Base-by-base conservation (phyloP, 2,329 filamentous ascomycete species). In the Phialophora chinensis region DNA sequence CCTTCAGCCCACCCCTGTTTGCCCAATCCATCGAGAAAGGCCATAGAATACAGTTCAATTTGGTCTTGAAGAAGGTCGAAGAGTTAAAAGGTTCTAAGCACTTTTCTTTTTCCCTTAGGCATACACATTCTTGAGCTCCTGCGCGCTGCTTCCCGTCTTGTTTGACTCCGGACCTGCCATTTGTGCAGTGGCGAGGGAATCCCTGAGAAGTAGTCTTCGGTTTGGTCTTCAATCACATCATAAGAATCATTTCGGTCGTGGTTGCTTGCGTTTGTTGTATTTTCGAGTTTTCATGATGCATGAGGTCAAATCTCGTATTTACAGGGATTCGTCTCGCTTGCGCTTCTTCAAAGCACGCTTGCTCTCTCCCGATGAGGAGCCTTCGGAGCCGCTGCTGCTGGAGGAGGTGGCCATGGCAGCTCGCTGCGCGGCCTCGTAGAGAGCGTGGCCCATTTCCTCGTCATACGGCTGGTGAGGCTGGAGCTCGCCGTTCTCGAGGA, bases 401-500 rank as follows among this genome's bases (percentile, higher is more conserved):
- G 78, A 80, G 38, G 79, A 81, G 4, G 80, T 78, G 68, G 79
- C 91, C 70, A 88, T 88, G 44, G 90, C 88, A 60, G 91, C 85
- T 72, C 91, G 89, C 33, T 91, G 86, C 31, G 91, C 88, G 63
- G 92, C 88, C 78, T 93, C 90, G 82, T 93, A 96, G 69, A 96
- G 87, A 50, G 92, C 90, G 75, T 90, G 89, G 72, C 92, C 91
- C 67, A 92, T 86, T 68, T 92, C 90, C n/a, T 88, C 86, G 17
- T 84, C 82, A 49, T 83, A 77, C 12, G 78, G 76, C 60, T 75
- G 76, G 58, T 81, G 81, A 33, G 77, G 73, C 60, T 75, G 72
- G 27, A 82, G 73, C 67, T 92, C 90, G 52, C 86, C 85, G 63
- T 90, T 86, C 71, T 94, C 91, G 58, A 96, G 85, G 58, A 97